These are phyloP conservation scores for Excoecaria cochinchinensis DNA, from an alignment of 345 rosid species.

Conservation along the genomic window DNA sequence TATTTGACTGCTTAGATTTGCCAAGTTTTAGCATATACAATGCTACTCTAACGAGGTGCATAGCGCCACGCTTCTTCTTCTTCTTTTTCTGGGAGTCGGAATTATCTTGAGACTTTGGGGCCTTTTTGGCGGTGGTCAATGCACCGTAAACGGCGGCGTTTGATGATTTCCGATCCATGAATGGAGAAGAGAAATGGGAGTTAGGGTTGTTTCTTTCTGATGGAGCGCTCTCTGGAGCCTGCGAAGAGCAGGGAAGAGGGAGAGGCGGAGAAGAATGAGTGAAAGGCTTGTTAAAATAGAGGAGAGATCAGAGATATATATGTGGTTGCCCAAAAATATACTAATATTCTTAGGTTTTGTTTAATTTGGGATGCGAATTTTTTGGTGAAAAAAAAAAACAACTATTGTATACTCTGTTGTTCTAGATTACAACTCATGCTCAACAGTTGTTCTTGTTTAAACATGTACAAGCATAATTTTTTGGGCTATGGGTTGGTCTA, in stretches of 20 bases:
- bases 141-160: not conserved
- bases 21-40: conserved; percentile 40
- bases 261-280: not conserved
- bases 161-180: conserved; percentile 22
- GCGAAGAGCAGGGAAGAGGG: conserved; percentile 19
- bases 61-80: conserved; percentile 43
- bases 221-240: conserved; percentile 7
- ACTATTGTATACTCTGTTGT: not conserved
- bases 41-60: conserved; percentile 46
- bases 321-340: not conserved
- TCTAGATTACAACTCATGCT: too few relatives aligned
- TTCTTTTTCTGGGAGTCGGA: conserved; percentile 22
- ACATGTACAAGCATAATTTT: too few relatives aligned
- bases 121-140: conserved; percentile 14
- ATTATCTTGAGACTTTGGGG: not conserved
- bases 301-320: not conserved
- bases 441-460: too few relatives aligned
- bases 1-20: conserved; percentile 34
- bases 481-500: too few relatives aligned
- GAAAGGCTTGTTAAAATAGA: not conserved
- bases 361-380: not conserved
- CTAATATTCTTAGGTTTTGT: not conserved
- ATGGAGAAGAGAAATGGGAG: not conserved
- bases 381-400: not conserved
- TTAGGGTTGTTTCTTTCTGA: not conserved